Conservation (phyloP, 345 rosid species). For the Euphorbia tirucalli region DNA sequence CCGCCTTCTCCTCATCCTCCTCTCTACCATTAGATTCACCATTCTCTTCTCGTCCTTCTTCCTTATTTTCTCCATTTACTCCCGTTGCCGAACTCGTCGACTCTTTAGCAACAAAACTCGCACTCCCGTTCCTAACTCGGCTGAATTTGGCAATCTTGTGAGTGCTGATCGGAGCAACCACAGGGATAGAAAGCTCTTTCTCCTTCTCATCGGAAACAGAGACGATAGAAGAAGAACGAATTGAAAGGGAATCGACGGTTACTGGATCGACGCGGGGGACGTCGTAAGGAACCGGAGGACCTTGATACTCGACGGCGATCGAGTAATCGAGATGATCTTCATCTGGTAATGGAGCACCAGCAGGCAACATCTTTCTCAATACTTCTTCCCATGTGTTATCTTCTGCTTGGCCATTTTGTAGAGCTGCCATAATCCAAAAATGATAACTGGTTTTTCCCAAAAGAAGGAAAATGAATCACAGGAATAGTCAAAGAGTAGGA, state of each 20-base stretch:
- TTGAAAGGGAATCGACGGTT: conserved; percentile 21
- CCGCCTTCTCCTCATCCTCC: conserved; percentile 1
- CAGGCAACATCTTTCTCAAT: conserved; percentile 21
- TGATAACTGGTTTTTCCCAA: not conserved
- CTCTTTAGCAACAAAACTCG: not conserved
- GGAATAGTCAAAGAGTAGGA: not conserved
- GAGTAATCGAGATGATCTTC: conserved; percentile 46
- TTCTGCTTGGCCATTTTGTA: not conserved
- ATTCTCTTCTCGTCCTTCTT: conserved; percentile 3
- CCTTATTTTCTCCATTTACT: not conserved
- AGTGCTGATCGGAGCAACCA: conserved; percentile 24
- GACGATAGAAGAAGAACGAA: conserved; percentile 19
- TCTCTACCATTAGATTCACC: not conserved
- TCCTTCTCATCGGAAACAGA: conserved; percentile 7
- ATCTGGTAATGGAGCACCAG: conserved; percentile 25
- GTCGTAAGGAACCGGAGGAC: conserved; percentile 49
- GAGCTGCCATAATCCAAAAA: not conserved
- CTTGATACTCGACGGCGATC: conserved; percentile 54
- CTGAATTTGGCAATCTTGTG: conserved; percentile 26
- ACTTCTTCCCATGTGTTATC: conserved; percentile 17
- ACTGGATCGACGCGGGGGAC: conserved; percentile 53
- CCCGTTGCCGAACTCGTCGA: not conserved
- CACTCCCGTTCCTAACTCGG: conserved; percentile 18
- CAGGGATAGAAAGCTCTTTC: conserved; percentile 28
- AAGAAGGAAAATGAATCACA: too few relatives aligned